Percentiles rank a stretch among this genome's conserved stretches.
phyloP scores from a whole-genome alignment of 306 rosid species.

The Senna tora region DNA sequence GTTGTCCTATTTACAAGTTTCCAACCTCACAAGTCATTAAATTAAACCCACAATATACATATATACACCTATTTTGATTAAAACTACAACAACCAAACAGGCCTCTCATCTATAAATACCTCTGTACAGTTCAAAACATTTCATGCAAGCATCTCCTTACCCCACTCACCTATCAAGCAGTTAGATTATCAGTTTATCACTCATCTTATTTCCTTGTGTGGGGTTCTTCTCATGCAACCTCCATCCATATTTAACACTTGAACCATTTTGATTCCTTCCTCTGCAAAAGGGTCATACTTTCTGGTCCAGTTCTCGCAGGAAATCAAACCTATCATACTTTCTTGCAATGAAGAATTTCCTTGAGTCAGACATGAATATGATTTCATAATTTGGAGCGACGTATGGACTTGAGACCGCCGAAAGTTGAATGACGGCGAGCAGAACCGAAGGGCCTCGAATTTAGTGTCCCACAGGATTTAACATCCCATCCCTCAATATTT shows the following conservation, averaged over 20 bases:
- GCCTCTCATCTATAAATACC: background rate
- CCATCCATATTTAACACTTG: background rate
- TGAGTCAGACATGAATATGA: background rate
- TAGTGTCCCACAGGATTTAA: slow-evolving; percentile 39
- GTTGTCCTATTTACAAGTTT: slow-evolving; percentile 4
- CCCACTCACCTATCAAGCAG: background rate
- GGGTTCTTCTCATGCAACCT: background rate
- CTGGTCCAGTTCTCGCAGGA: slow-evolving; percentile 6
- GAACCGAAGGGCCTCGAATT: slow-evolving; percentile 62
- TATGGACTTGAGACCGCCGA: slow-evolving; percentile 43
- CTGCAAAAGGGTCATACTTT: background rate
- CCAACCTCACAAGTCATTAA: background rate
- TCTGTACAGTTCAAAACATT: slow-evolving; percentile 13
- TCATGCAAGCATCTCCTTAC: background rate
- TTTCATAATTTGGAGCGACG: slow-evolving; percentile 64
- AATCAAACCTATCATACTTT: background rate
- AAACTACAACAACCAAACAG: slow-evolving; percentile 1
- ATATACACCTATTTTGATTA: background rate
- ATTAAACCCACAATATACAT: background rate
- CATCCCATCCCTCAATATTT: slow-evolving; percentile 79
- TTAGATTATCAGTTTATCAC: slow-evolving; percentile 2
- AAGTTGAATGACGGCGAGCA: slow-evolving; percentile 51
- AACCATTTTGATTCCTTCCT: slow-evolving; percentile 8
- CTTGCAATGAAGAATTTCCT: slow-evolving; percentile 3
- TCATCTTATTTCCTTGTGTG: background rate